Conservation (phyloP, 2,329 filamentous ascomycete species). For the Ophiostoma piceae region DNA sequence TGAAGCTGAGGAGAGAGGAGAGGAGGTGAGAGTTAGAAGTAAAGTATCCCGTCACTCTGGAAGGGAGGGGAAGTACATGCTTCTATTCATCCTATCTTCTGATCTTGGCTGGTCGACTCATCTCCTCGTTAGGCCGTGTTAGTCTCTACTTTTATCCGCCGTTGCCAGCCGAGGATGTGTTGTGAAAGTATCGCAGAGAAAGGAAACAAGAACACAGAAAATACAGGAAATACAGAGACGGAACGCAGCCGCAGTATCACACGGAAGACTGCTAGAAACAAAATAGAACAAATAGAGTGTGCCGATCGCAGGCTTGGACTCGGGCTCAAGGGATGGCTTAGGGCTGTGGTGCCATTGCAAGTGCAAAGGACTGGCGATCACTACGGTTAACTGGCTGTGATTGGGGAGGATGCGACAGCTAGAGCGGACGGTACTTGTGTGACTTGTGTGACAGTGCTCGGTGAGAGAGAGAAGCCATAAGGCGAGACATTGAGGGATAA, state of each 20-base stretch:
- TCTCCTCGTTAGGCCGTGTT: background rate
- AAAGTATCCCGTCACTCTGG: background rate
- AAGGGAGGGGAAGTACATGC: background rate
- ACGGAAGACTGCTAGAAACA: background rate
- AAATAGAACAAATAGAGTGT: conserved; percentile 1
- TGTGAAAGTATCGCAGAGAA: background rate
- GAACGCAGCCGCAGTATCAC: background rate
- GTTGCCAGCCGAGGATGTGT: background rate
- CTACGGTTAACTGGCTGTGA: background rate
- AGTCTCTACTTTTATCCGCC: background rate
- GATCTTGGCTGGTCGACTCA: background rate
- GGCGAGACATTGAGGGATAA: background rate
- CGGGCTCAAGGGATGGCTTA: background rate
- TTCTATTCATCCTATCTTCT: background rate
- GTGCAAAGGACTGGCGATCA: conserved; percentile 4
- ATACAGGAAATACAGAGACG: background rate
- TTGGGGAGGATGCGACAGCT: background rate
- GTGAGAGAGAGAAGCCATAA: background rate
- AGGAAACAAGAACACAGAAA: background rate
- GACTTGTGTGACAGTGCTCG: conserved; percentile 2
- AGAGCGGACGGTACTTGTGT: background rate
- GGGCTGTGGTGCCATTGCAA: background rate
- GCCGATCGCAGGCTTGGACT: background rate
- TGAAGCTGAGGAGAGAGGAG: background rate
- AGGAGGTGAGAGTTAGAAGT: background rate